phyloP scores from a whole-genome alignment of 1,284 basidiomycete genomes.

The Hymenochaete sp. region DNA sequence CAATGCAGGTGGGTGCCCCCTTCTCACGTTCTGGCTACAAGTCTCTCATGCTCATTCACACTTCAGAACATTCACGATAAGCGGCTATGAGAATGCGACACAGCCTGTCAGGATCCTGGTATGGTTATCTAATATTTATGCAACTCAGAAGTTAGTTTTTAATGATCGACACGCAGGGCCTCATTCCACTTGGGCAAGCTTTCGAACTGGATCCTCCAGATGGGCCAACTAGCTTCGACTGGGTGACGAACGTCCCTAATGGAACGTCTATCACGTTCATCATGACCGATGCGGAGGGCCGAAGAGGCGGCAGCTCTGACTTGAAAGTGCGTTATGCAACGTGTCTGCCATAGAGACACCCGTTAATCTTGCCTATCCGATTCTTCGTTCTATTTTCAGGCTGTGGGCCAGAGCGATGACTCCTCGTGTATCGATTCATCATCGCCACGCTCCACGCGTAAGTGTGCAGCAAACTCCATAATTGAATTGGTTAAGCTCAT shows the following conservation, averaged over 20 bases:
- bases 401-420: slow-evolving; percentile 44
- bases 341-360: too few species aligned
- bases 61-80: slow-evolving; percentile 45
- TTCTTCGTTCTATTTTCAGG: slow-evolving; percentile 4
- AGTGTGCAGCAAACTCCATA: slow-evolving; percentile 22
- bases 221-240: slow-evolving; percentile 38
- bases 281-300: slow-evolving; percentile 49
- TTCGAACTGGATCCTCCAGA: slow-evolving; percentile 38
- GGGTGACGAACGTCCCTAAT: slow-evolving; percentile 49
- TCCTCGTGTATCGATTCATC: slow-evolving; percentile 40
- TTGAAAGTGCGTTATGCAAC: slow-evolving; percentile 21
- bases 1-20: slow-evolving; percentile 55
- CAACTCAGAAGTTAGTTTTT: not conserved
- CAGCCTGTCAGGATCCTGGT: slow-evolving; percentile 58
- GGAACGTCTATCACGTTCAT: slow-evolving; percentile 55
- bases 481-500: slow-evolving; percentile 3
- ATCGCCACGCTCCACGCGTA: slow-evolving; percentile 43
- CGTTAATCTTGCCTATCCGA: not conserved
- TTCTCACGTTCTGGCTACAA: too few species aligned
- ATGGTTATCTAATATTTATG: slow-evolving; percentile 20
- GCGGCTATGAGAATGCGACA: slow-evolving; percentile 38
- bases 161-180: slow-evolving; percentile 34
- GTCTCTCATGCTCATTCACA: too few species aligned
- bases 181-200: slow-evolving; percentile 55
- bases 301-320: slow-evolving; percentile 51